Percentiles rank a stretch among this genome's conserved stretches.
These are phyloP conservation scores for Teunomyces kruisii DNA, from an alignment of 805 yeast species.

Conservation along the genomic window DNA sequence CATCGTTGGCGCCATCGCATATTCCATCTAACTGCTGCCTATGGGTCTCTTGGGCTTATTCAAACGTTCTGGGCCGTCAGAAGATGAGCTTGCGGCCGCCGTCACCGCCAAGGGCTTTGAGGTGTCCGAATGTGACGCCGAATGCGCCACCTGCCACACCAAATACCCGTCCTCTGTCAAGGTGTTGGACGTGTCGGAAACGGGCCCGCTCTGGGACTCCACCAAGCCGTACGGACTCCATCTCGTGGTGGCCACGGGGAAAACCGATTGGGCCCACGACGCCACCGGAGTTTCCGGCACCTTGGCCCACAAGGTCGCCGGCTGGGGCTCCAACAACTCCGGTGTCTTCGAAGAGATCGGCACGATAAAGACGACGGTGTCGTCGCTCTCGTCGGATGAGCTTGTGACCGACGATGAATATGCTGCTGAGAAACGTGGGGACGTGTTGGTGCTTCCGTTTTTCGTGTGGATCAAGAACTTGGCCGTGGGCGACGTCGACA, in stretches of 20 bases:
- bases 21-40: background rate
- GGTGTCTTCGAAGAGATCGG: conserved; percentile 22
- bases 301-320: conserved; percentile 44
- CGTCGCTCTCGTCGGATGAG: conserved; percentile 52
- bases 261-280: conserved; percentile 80
- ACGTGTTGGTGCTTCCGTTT: conserved; percentile 68
- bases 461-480: conserved; percentile 67
- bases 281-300: conserved; percentile 50
- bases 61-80: background rate
- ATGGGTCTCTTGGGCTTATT: conserved; percentile 6
- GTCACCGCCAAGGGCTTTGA: conserved; percentile 20
- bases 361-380: conserved; percentile 50
- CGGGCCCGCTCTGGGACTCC: conserved; percentile 61
- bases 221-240: conserved; percentile 72
- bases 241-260: conserved; percentile 79
- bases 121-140: conserved; percentile 49
- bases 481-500: conserved; percentile 39
- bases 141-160: conserved; percentile 55
- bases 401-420: conserved; percentile 42
- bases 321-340: conserved; percentile 29
- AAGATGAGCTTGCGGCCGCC: conserved; percentile 1
- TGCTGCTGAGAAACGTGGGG: conserved; percentile 47
- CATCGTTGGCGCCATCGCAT: too few species aligned
- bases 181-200: conserved; percentile 35
- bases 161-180: conserved; percentile 53